Evolutionary conservation across 1,284 basidiomycete species (phyloP), one percentile per base, ranked within the genome.

Genomic region (Exobasidium cylindrosporum): DNA sequence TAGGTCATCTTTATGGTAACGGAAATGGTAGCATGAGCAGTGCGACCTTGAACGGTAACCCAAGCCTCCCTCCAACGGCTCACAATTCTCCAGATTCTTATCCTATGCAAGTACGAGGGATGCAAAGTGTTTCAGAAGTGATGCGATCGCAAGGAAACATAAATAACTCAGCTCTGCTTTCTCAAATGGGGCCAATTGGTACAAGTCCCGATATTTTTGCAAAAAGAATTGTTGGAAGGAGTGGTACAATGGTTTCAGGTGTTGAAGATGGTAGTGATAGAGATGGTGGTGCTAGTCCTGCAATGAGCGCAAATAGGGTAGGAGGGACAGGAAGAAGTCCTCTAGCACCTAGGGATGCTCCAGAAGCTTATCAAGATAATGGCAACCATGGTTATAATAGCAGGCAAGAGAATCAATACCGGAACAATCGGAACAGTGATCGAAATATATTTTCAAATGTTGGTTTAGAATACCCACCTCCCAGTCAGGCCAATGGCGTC

Each of bases 171-270:
- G 28, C 47, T 11, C 11, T 64, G 4, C 24, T 68, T 32, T 63
- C 66, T 11, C 60, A 65, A 35, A 64, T 74, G 64, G 72, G 72
- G 21, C 72, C 72, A 2, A 73, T 74, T 54, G 72, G 72, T 0
- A 74, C 72, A 2, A 65, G 62, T 40, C 72, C 72, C 28, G 64
- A 64, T 61, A 53, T 73, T 52, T 72, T 64, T 53, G 72, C 72
- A 57, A 62, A 60, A n/a, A 61, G 67, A 3, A 64, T 59, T 14
- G 60, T 63, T 61, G 30, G 52, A 1, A 26, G 23, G 13, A 40
- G 32, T 28, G 47, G 30, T 23, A 47, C 53, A 40, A 43, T 43
- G 53, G 5, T 28, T 40, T 40, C 35, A 62, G 60, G 32, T 61
- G 58, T 13, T 62, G 60, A 59, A 49, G 65, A 26, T 29, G 53